phyloP scores from a whole-genome alignment of 2,329 filamentous ascomycete species.

The Alternaria arborescens region DNA sequence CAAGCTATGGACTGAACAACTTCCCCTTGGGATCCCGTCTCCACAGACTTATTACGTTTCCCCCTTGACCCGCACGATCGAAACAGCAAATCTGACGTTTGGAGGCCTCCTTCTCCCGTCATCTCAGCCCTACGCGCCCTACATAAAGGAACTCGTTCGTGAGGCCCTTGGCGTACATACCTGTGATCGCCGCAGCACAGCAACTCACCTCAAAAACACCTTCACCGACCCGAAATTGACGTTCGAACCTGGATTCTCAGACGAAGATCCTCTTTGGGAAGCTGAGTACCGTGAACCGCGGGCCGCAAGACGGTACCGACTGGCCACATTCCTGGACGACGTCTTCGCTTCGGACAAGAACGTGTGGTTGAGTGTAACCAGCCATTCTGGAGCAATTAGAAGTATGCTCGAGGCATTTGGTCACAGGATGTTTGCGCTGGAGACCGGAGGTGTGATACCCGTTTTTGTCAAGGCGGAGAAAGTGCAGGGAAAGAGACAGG shows the following conservation, averaged over 20 bases:
- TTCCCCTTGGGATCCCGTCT: constrained; percentile 63
- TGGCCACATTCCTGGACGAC: constrained; percentile 58
- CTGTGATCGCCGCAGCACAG: constrained; percentile 68
- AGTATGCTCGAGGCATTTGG: constrained; percentile 64
- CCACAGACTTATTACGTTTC: constrained; percentile 72
- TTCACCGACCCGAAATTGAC: constrained; percentile 58
- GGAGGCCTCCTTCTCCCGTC: constrained; percentile 60
- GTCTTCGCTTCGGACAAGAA: constrained; percentile 60
- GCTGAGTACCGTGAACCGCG: constrained; percentile 46
- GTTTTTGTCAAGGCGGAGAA: constrained; percentile 69
- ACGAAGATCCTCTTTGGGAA: constrained; percentile 64
- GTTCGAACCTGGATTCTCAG: constrained; percentile 68
- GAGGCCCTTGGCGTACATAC: constrained; percentile 74
- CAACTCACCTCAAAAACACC: constrained; percentile 58
- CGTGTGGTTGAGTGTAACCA: constrained; percentile 63
- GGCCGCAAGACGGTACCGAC: constrained; percentile 33
- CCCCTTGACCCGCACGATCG: constrained; percentile 69
- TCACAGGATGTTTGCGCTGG: constrained; percentile 67
- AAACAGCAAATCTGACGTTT: constrained; percentile 71
- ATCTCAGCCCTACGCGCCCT: constrained; percentile 62
- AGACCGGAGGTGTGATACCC: constrained; percentile 73
- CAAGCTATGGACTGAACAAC: constrained; percentile 64
- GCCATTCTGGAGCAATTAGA: constrained; percentile 66
- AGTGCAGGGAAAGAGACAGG: constrained; percentile 42
- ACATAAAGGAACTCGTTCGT: constrained; percentile 70